Conservation (phyloP, 2,329 filamentous ascomycete species). For the Pyrenochaeta sp. region DNA sequence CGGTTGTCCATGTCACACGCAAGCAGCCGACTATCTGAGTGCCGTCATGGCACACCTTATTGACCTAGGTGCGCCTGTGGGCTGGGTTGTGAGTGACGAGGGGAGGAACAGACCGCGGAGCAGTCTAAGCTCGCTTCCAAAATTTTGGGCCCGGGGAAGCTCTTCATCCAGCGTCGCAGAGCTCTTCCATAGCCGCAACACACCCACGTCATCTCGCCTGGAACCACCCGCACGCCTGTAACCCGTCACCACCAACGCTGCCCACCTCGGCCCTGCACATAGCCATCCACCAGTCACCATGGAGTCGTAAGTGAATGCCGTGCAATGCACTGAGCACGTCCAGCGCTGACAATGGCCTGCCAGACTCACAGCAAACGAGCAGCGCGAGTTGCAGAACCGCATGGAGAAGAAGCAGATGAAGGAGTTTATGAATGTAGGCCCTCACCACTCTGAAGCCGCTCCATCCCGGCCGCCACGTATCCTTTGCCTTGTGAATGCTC, state of each 20-base stretch:
- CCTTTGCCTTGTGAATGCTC: neutral
- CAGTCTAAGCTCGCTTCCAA: slow-evolving; percentile 28
- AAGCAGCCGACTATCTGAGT: neutral
- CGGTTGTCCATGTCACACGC: neutral
- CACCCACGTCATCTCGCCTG: slow-evolving; percentile 18
- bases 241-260: neutral
- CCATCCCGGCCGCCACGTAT: no score
- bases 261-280: neutral
- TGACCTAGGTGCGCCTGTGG: slow-evolving; percentile 7
- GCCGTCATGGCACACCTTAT: no score
- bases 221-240: neutral
- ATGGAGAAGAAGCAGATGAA: slow-evolving; percentile 99
- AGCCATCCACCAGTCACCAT: slow-evolving; percentile 29
- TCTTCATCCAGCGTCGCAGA: slow-evolving; percentile 17
- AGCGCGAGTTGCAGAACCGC: slow-evolving; percentile 90
- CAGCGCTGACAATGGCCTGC: slow-evolving; percentile 20
- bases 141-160: slow-evolving; percentile 30
- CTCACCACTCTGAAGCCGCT: neutral
- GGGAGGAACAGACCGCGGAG: slow-evolving; percentile 9
- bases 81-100: no score
- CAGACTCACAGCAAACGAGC: slow-evolving; percentile 79
- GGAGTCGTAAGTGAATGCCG: slow-evolving; percentile 45
- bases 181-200: slow-evolving; percentile 5
- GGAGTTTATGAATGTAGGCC: slow-evolving; percentile 93
- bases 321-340: neutral